Base-by-base conservation (phyloP, 345 rosid species). In the Sonneratia alba region DNA sequence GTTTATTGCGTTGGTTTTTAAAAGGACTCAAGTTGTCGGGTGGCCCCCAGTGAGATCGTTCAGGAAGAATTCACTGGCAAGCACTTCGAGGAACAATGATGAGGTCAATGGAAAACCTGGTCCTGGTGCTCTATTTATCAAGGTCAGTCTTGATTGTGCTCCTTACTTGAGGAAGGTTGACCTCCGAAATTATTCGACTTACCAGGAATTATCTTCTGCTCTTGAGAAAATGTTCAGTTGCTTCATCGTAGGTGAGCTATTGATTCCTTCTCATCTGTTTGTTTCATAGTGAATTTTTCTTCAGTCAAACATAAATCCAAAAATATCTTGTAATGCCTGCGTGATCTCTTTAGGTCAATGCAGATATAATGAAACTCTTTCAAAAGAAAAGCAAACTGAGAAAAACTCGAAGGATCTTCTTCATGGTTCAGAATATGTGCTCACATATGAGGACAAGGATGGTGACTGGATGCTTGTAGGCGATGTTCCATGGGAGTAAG, bases 111-210 rank as follows among this genome's bases (percentile, higher is more conserved):
- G 97, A 66, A 90, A 89, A 48, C 93, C 95, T 0, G 85, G 90
- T 80, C 87, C 80, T 42, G 86, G 88, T 71, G 79, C 88, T 78
- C 79, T 92, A 75, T 90, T 86, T 80, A 81, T 93, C 67, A 93
- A 93, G 79, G 98, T 91, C 56, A 93, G 98, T 84, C 91, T 93
- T 97, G 95, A 89, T 42, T 96, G 98, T 66, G 98, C 97, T 77
- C 97, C 96, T 36, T 93, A 89, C 73, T 79, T 93, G 84, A 79
- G 98, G 81, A 93, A 93, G 77, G 98, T 93, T 12, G 97, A 91
- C 77, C 82, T 91, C 82, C 81, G 89, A 75, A 91, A 80, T 40
- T 89, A 84, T 79, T 78, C 89, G 36, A 75, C 80, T n/a, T 93
- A 93, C 74, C 83, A 72, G 71, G 89, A 89, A 57, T 77, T 93